Conservation (phyloP, 2,329 filamentous ascomycete genomes). For the Penicillium expansum region DNA sequence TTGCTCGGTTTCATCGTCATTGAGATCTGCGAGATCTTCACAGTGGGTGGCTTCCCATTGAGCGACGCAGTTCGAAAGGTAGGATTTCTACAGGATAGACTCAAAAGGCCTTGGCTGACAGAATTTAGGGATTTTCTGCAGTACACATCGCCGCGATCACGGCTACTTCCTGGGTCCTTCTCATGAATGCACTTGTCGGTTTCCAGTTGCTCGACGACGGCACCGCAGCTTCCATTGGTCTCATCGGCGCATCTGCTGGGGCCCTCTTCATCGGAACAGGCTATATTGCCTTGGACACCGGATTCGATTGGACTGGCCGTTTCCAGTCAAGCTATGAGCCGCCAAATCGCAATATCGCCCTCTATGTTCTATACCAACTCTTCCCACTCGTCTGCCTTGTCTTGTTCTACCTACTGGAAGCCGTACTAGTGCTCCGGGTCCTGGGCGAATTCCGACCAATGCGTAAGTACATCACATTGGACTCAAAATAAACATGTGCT, state of each 20-base stretch:
- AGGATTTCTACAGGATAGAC: constrained; percentile 48
- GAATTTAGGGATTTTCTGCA: constrained; percentile 72
- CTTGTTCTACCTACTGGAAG: constrained; percentile 79
- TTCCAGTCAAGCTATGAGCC: constrained; percentile 62
- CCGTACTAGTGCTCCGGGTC: constrained; percentile 77
- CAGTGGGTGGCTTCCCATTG: constrained; percentile 83
- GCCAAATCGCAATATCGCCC: constrained; percentile 70
- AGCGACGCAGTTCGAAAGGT: constrained; percentile 62
- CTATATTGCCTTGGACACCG: constrained; percentile 93
- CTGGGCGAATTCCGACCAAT: constrained; percentile 90
- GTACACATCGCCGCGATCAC: constrained; percentile 87
- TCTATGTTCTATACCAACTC: constrained; percentile 93
- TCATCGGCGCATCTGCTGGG: constrained; percentile 68
- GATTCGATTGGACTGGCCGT: constrained; percentile 76
- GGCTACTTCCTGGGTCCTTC: constrained; percentile 83
- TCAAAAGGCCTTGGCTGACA: constrained; percentile 9
- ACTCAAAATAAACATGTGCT: background rate
- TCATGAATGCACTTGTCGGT: constrained; percentile 88
- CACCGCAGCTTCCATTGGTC: constrained; percentile 74
- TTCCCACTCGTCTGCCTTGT: constrained; percentile 86
- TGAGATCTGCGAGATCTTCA: constrained; percentile 94
- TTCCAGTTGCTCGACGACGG: constrained; percentile 94
- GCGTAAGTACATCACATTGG: constrained; percentile 50
- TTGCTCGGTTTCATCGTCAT: constrained; percentile 81
- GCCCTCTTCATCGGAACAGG: constrained; percentile 83